Evolutionary conservation across 768 basidiomycete genomes (phyloP), one percentile per base, ranked within the genome.

Genomic region (Pisolithus tinctorius): DNA sequence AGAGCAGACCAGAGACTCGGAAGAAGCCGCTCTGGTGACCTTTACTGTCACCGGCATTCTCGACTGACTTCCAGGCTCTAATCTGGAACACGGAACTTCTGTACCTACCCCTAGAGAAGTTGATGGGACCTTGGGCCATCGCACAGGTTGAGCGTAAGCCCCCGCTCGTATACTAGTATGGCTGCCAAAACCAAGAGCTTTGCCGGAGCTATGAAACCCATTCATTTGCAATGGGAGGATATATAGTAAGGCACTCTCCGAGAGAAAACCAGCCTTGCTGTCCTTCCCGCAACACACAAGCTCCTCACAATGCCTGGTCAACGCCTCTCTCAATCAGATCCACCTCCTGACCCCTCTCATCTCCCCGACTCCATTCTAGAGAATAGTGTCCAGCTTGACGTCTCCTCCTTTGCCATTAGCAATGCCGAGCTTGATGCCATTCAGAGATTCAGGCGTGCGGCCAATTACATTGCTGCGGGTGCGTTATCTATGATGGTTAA

Each of bases 391-490:
- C 61, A 75, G 38, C 72, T 83, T 56, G 61, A 79, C 51, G 70
- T 34, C 11, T 34, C 70, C 20, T 69, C 73, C 46, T 60, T 74
- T 48, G 74, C 71, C 47, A 74, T 88, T 29, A 62, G 77, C 11
- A 29, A 63, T 1, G 69, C 78, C 36, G 81, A 86, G 52, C 76
- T 82, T 49, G 63, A 69, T 25, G 71, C 76, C 13, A 60, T 86
- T 47, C 67, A 74, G 54, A 65, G 71, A 54, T 86, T 84, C 62
- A 72, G 77, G 34, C 72, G 79, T n/a, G 80, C 83, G 42, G 83
- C 83, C 14, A 75, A 84, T 64, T 88, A 86, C 58, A 81, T 88
- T 46, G 74, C 85, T 48, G 82, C 84, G 31, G 82, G 84, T 82
- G 53, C n/a, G 71, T 58, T 47, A 6, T n/a, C 56, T 48, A 42